phyloP scores from a whole-genome alignment of 345 rosid genomes.

The Eutrema heterophyllum region DNA sequence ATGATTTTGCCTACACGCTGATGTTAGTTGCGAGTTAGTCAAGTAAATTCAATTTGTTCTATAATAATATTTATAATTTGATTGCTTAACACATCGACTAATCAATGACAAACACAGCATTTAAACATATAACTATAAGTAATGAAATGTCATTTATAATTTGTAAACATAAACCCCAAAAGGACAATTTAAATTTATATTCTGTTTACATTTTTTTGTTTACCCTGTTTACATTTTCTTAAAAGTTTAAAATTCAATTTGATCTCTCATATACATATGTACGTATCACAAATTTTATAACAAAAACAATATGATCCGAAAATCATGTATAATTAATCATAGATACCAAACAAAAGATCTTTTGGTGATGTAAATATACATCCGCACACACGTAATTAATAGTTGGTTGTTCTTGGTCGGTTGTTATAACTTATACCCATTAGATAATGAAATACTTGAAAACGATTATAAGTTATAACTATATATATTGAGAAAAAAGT shows the following conservation, averaged over 20 bases:
- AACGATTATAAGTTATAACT: background rate
- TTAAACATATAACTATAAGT: background rate
- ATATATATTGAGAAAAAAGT: background rate
- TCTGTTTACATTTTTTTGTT: background rate
- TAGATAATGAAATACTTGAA: conserved; percentile 14
- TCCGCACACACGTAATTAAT: conserved; percentile 7
- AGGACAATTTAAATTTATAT: no score
- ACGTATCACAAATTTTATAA: background rate
- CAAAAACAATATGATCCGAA: background rate
- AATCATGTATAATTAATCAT: background rate
- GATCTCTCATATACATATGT: background rate
- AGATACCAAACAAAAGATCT: conserved; percentile 7
- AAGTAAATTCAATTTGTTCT: background rate
- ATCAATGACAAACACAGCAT: background rate
- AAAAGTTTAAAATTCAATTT: background rate
- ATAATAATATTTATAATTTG: background rate
- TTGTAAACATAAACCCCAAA: no score
- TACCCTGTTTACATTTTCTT: background rate
- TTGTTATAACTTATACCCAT: conserved; percentile 29
- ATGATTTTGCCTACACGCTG: background rate
- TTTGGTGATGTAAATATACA: conserved; percentile 8
- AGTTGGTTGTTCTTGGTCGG: conserved; percentile 27
- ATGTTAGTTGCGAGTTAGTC: conserved; percentile 6
- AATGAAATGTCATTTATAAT: background rate
- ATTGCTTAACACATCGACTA: conserved; percentile 1